Percentiles rank a stretch among this genome's conserved stretches.
phyloP scores from a whole-genome alignment of 116 monocot species.

The Trichopus zeylanicus region DNA sequence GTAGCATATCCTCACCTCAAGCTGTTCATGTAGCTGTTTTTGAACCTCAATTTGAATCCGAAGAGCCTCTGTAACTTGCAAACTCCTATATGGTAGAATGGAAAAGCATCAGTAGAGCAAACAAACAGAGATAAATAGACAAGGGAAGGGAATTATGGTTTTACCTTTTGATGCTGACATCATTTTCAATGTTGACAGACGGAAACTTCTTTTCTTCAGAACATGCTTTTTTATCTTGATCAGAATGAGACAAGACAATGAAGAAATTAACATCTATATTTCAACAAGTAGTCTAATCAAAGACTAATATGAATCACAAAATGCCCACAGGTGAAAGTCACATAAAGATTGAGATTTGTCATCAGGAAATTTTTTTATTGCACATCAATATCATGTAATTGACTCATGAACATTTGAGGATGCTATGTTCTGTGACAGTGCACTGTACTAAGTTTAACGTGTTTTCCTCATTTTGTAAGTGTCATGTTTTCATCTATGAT shows the following conservation, averaged over 20 bases:
- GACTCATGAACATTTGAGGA: too few species aligned
- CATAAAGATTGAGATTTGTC: too few species aligned
- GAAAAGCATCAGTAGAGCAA: too few species aligned
- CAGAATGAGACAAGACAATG: not conserved
- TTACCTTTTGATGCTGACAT: slow-evolving; percentile 30
- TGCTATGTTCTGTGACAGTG: too few species aligned
- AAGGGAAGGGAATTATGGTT: not conserved
- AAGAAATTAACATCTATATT: not conserved
- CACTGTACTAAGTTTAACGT: too few species aligned
- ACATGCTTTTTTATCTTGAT: slow-evolving; percentile 35
- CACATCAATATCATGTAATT: too few species aligned
- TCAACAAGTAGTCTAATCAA: not conserved
- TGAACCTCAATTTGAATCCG: slow-evolving; percentile 89
- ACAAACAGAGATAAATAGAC: not conserved
- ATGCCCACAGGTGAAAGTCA: too few species aligned
- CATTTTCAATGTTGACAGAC: slow-evolving; percentile 18
- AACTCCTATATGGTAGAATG: too few species aligned
- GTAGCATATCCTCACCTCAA: slow-evolving; percentile 48
- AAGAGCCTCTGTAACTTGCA: slow-evolving; percentile 67
- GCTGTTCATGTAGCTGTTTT: slow-evolving; percentile 91
- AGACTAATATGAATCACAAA: too few species aligned
- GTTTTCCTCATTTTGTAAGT: too few species aligned
- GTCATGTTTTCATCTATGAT: too few species aligned
- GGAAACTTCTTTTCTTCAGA: slow-evolving; percentile 33
- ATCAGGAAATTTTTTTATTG: too few species aligned